phyloP scores from a whole-genome alignment of 208 protist species.

The Crithidia fasciculata region DNA sequence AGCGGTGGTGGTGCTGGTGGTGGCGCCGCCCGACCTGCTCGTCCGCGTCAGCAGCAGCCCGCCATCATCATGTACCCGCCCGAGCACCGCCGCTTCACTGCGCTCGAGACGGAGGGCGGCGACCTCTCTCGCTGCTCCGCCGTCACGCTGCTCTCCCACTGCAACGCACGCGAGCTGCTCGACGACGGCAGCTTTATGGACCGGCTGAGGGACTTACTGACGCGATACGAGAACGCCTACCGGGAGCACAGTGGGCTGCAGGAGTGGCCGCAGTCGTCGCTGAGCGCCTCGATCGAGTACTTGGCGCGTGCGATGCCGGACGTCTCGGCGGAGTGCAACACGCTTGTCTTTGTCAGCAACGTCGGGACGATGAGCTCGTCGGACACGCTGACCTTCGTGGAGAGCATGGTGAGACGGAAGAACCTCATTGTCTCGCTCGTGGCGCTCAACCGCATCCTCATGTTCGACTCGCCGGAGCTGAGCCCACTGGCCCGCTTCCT shows the following conservation, averaged over 20 bases:
- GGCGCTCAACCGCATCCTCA: conserved; percentile 60
- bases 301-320: conserved; percentile 71
- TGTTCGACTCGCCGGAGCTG: conserved; percentile 63
- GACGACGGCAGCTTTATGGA: conserved; percentile 55
- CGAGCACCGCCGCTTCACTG: conserved; percentile 50
- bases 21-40: background rate
- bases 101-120: conserved; percentile 24
- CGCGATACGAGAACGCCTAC: conserved; percentile 72
- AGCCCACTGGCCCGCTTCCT: conserved; percentile 78
- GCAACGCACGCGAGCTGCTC: conserved; percentile 56
- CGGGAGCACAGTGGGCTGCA: conserved; percentile 36
- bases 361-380: conserved; percentile 39
- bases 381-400: conserved; percentile 63
- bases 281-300: conserved; percentile 73
- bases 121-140: conserved; percentile 24
- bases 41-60: conserved; percentile 9
- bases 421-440: conserved; percentile 87
- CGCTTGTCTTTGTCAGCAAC: conserved; percentile 75
- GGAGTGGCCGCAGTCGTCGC: conserved; percentile 63
- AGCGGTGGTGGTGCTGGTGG: background rate
- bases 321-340: conserved; percentile 63
- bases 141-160: conserved; percentile 61
- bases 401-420: conserved; percentile 79
- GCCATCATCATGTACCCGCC: conserved; percentile 43
- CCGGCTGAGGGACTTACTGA: conserved; percentile 50